Evolutionary conservation across 495 filamentous ascomycete genomes (phyloP), one percentile per base, ranked within the genome.

Genomic region (Aspergillus cavernicola): DNA sequence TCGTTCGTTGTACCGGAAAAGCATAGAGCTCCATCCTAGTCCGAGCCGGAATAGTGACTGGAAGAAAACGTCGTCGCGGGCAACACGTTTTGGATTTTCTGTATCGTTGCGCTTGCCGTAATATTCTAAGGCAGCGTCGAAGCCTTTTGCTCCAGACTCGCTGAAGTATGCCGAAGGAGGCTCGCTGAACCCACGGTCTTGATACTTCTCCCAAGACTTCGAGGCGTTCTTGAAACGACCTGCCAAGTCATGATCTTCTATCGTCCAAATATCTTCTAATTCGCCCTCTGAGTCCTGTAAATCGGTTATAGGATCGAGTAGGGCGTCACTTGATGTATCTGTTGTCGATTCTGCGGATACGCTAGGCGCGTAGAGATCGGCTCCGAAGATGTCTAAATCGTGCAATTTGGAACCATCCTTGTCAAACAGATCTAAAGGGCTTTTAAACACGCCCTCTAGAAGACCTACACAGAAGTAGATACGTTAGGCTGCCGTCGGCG

Each of bases 1-100:
- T 20, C 71, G 62, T 24, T 75, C 61, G 49, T 89, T 75, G 73
- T 85, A 96, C 1, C 64, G 64, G 66, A 95, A 97, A 41, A 96
- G 79, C 9, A 86, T 66, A 0, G 92, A 96, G 43, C 83, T 85
- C 68, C 90, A 80, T 5, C 93, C 93, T 2, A 97, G 74, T 0
- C 85, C 88, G 9, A 96, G 77, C 43, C 82, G 80, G 31, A 89
- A 66, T 16, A 96, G 68, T 19, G 83, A 85, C 40, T 80, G 63
- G 29, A 85, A 63, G 57, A 89, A 84, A 2, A 77, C 54, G 36
- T 75, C 70, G 15, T 75, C 58, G 26, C 60, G 66, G n/a, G 66
- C 65, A 22, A 71, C 24, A 9, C 61, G 59, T 12, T 51, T 57
- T 2, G 57, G n/a, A 6, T 47, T 49, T n/a, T 49, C 44, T 0